A percentile compares a stretch with the other conserved stretches of the same genome.
These are phyloP conservation scores for Claviceps humidiphila DNA, from an alignment of 2,329 filamentous ascomycete species.

Conservation along the genomic window DNA sequence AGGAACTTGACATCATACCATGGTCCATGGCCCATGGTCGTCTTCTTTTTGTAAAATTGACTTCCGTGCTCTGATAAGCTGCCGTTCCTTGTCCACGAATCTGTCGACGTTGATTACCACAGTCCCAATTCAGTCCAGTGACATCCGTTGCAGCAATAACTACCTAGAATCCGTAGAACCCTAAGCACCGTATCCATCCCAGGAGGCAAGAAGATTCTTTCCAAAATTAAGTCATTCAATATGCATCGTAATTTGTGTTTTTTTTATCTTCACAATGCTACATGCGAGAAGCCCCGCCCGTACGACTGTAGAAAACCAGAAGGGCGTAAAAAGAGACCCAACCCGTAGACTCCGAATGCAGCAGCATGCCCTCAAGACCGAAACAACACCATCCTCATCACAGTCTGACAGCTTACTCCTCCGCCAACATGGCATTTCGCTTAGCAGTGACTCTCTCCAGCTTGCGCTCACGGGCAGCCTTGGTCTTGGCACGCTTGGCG, in stretches of 20 bases:
- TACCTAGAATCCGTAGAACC: too few species aligned
- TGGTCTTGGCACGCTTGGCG: slow-evolving; percentile 99
- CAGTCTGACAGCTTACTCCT: slow-evolving; percentile 39
- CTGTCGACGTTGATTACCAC: too few species aligned
- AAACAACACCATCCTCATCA: slow-evolving; percentile 21
- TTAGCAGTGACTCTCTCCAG: slow-evolving; percentile 82
- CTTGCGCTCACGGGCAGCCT: slow-evolving; percentile 98
- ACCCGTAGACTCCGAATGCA: slow-evolving; percentile 49
- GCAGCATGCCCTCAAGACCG: slow-evolving; percentile 40
- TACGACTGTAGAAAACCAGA: slow-evolving; percentile 33
- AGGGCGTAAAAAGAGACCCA: slow-evolving; percentile 37
- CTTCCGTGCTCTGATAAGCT: too few species aligned
- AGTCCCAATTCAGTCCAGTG: too few species aligned
- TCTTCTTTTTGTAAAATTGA: too few species aligned
- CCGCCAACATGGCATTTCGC: slow-evolving; percentile 72
- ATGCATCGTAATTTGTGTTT: slow-evolving; percentile 39
- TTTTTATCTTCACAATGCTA: slow-evolving; percentile 32
- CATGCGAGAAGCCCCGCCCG: slow-evolving; percentile 41
- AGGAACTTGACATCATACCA: too few species aligned
- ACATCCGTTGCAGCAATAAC: too few species aligned
- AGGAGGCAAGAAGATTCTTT: background rate
- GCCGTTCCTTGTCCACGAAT: too few species aligned
- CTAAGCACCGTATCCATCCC: too few species aligned
- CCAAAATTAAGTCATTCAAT: background rate
- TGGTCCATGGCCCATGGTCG: too few species aligned